Base-by-base conservation (phyloP, 2,329 filamentous ascomycete genomes). In the Colletotrichum tropicale region DNA sequence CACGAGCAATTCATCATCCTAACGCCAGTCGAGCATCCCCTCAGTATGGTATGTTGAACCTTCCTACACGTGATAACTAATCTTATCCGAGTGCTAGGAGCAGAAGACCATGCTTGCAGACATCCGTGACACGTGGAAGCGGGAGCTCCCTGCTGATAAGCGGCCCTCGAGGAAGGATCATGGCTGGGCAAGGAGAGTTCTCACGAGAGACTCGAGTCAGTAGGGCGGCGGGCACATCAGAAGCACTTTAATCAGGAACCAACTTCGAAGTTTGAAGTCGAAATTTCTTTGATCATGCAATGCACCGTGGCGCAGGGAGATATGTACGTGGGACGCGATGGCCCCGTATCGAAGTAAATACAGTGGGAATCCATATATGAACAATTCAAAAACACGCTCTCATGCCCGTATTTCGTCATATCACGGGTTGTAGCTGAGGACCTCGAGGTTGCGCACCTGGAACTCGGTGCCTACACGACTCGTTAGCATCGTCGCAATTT, bases 361-460 rank as follows among this genome's bases (percentile, higher is more conserved):
- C 34, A 64, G 16, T 43, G 34, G 24, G 34, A 26, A 43, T 43
- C 21, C 32, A 43, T 10, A 43, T 43, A 64, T 36, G 13, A 36
- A 64, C n/a, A 64, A 13, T 7, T 21, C 12, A 13, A 52, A 64
- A 66, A 7, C 21, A 58, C 30, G 48, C 52, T 60, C 32, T 55
- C 52, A 30, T 9, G 34, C 58, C 34, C n/a, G 48, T 43, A 24
- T 4, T 8, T 10, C 26, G 52, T 71, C 21, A 18, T 15, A 18
- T 75, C 12, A 73, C 7, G 69, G 62, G 18, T 76, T 76, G 15
- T 73, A 28, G 43, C 70, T 73, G 1, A 76, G n/a, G 0, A 69
- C 70, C 48, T 74, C 64, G 3, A 76, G 26, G 34, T 74, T 76
- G 13, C 70, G 74, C 16, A 74, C 70, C 60, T 76, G 64, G 28